Conservation (phyloP, 805 yeast species). For the Cyberlindnera misumaiensis region DNA sequence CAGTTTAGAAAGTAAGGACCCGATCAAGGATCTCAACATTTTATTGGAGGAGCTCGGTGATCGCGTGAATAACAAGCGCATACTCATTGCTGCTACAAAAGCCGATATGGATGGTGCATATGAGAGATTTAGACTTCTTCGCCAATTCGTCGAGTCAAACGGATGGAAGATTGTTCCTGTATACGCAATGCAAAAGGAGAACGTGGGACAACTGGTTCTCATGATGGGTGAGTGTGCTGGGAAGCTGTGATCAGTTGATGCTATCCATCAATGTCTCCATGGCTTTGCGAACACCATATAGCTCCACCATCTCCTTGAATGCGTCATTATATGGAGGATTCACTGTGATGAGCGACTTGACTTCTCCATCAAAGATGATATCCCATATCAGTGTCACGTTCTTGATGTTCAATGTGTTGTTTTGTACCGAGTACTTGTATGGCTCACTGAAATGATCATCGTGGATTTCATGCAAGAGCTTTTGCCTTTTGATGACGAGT, state of each 20-base stretch:
- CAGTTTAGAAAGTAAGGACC: constrained; percentile 62
- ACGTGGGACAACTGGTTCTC: constrained; percentile 59
- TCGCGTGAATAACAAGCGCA: constrained; percentile 52
- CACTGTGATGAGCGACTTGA: constrained; percentile 7
- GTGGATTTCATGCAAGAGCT: constrained; percentile 5
- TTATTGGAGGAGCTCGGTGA: constrained; percentile 69
- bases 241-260: constrained; percentile 9
- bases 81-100: constrained; percentile 85
- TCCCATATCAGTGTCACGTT: constrained; percentile 9
- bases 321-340: constrained; percentile 9
- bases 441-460: neutral
- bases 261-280: constrained; percentile 5
- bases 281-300: constrained; percentile 10
- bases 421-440: neutral
- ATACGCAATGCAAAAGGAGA: constrained; percentile 70
- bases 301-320: constrained; percentile 9
- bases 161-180: constrained; percentile 76
- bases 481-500: constrained; percentile 8
- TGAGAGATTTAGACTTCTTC: constrained; percentile 40
- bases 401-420: neutral
- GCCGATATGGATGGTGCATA: constrained; percentile 67
- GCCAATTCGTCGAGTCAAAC: constrained; percentile 33
- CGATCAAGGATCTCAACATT: constrained; percentile 55
- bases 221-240: constrained; percentile 57
- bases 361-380: constrained; percentile 7